Conservation (phyloP, 1,284 basidiomycete species). For the Ceratobasidium sp. region DNA sequence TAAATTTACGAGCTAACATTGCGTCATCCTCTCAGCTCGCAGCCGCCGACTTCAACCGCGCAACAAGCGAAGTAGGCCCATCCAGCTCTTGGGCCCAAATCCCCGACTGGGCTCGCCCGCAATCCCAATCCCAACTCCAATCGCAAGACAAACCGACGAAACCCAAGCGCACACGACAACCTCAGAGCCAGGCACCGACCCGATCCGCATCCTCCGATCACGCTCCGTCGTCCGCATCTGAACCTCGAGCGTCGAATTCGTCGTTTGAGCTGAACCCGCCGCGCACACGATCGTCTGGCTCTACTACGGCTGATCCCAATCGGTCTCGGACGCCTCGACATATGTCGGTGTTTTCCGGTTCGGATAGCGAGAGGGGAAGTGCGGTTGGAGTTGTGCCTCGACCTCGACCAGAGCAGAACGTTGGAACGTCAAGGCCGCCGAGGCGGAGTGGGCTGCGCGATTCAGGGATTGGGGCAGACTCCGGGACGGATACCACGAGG, state of each 20-base stretch:
- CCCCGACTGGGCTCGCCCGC: slow-evolving; percentile 37
- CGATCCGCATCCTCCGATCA: slow-evolving; percentile 28
- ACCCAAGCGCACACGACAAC: background rate
- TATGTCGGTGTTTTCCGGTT: slow-evolving; percentile 16
- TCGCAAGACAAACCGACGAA: background rate
- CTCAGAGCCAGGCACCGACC: slow-evolving; percentile 4
- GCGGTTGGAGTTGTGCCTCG: background rate
- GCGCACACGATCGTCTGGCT: slow-evolving; percentile 12
- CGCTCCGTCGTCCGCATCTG: slow-evolving; percentile 29
- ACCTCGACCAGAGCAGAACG: background rate
- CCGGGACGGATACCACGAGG: slow-evolving; percentile 15
- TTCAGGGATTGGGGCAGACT: slow-evolving; percentile 38
- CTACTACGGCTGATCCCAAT: slow-evolving; percentile 6
- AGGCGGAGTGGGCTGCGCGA: slow-evolving; percentile 25
- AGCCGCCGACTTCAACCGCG: slow-evolving; percentile 35
- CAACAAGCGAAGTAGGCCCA: slow-evolving; percentile 30
- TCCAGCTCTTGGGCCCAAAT: slow-evolving; percentile 40
- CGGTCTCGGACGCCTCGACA: slow-evolving; percentile 21
- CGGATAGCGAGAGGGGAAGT: slow-evolving; percentile 22
- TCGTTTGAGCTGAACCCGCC: slow-evolving; percentile 9
- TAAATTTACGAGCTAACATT: background rate
- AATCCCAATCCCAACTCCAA: slow-evolving; percentile 20
- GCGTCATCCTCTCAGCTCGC: slow-evolving; percentile 8
- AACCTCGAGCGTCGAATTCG: slow-evolving; percentile 22
- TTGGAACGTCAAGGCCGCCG: background rate